phyloP scores from a whole-genome alignment of 345 rosid species.

The Acer negundo region DNA sequence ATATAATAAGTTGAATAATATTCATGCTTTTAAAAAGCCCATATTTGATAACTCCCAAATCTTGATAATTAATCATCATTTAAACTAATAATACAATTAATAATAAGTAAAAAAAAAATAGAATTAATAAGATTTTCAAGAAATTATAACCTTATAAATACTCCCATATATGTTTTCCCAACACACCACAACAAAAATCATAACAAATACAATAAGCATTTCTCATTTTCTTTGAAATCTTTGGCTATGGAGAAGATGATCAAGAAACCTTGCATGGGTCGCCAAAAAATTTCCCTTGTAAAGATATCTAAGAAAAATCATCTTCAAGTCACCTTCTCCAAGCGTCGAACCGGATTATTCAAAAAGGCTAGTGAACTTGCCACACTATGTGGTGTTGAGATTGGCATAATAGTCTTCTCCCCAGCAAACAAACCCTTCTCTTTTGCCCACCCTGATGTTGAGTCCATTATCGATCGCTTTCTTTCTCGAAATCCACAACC shows the following conservation, averaged over 20 bases:
- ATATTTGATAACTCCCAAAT: constrained; percentile 6
- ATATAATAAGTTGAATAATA: too few relatives aligned
- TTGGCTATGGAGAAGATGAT: constrained; percentile 12
- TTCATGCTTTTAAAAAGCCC: too few relatives aligned
- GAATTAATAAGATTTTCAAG: not conserved
- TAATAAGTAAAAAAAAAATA: not conserved
- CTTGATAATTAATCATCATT: not conserved
- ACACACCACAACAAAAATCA: not conserved
- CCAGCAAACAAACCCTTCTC: constrained; percentile 53
- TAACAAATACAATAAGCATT: not conserved
- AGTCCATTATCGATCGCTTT: constrained; percentile 34
- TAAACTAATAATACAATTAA: too few relatives aligned
- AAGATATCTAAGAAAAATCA: constrained; percentile 37
- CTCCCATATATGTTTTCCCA: not conserved
- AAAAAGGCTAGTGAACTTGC: constrained; percentile 61
- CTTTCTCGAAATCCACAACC: constrained; percentile 19
- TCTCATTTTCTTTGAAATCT: not conserved
- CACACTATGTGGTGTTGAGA: constrained; percentile 47
- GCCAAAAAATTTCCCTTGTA: constrained; percentile 30
- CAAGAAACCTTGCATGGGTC: constrained; percentile 17
- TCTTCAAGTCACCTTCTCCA: constrained; percentile 59
- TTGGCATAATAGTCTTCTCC: constrained; percentile 49
- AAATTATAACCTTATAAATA: constrained; percentile 9
- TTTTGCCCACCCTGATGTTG: constrained; percentile 59
- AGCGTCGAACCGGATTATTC: constrained; percentile 52